phyloP scores from a whole-genome alignment of 441 rosid species.

The Euphorbia schlechtendalii region DNA sequence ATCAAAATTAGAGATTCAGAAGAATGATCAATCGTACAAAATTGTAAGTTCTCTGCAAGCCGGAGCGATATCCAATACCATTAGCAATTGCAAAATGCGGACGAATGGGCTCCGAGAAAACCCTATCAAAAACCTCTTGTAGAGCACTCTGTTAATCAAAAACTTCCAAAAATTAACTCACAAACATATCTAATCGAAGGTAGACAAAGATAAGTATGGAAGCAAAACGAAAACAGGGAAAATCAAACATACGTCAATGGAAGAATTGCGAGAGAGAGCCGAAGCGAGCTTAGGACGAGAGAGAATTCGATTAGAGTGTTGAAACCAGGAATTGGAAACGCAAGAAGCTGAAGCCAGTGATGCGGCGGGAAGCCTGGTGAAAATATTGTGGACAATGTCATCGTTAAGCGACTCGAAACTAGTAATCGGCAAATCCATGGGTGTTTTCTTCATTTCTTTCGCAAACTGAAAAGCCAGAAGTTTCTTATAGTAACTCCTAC shows the following conservation, averaged over 20 bases:
- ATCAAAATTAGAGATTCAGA: not conserved
- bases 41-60: conserved; percentile 23
- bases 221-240: not conserved
- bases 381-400: conserved; percentile 17
- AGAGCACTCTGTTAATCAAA: conserved; percentile 35
- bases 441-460: not conserved
- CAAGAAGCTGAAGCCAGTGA: conserved; percentile 58
- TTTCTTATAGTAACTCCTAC: not conserved
- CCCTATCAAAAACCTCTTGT: conserved; percentile 56
- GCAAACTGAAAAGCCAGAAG: not conserved
- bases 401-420: conserved; percentile 15
- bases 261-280: conserved; percentile 40
- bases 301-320: conserved; percentile 37
- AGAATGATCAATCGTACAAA: conserved; percentile 29
- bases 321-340: conserved; percentile 52
- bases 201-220: not conserved
- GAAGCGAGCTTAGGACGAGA: conserved; percentile 55
- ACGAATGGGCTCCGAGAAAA: conserved; percentile 62
- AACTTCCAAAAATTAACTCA: not conserved
- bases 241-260: not conserved
- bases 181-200: not conserved
- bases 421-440: not conserved
- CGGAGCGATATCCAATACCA: conserved; percentile 26
- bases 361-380: conserved; percentile 17
- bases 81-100: conserved; percentile 72